Conservation (phyloP, 192 early-diverging fungal species). For the Anaeromyces robustus region DNA sequence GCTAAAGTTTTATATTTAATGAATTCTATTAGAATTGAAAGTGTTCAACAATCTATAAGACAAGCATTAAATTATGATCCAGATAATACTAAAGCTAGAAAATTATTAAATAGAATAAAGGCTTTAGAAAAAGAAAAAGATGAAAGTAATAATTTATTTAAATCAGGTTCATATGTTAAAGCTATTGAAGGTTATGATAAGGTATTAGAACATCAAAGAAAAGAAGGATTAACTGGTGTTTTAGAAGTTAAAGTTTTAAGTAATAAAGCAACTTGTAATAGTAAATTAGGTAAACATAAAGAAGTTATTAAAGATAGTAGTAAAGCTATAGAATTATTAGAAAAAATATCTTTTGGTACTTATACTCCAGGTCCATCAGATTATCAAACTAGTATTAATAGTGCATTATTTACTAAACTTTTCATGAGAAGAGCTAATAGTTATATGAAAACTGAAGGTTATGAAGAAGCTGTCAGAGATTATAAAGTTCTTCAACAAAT, state of each 20-base stretch:
- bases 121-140: constrained; percentile 46
- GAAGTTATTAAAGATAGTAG: constrained; percentile 45
- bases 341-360: constrained; percentile 16
- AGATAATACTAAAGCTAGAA: constrained; percentile 50
- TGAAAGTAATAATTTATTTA: constrained; percentile 62
- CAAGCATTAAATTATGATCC: constrained; percentile 63
- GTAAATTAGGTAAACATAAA: constrained; percentile 36
- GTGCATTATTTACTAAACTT: constrained; percentile 51
- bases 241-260: constrained; percentile 52
- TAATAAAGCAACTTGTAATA: constrained; percentile 56
- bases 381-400: constrained; percentile 13
- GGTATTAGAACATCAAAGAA: constrained; percentile 45
- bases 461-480: constrained; percentile 66
- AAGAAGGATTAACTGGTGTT: constrained; percentile 19
- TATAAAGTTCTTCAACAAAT: constrained; percentile 40
- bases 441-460: constrained; percentile 51
- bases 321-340: constrained; percentile 43
- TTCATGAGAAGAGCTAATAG: constrained; percentile 61
- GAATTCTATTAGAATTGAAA: constrained; percentile 21
- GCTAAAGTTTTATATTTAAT: constrained; percentile 54
- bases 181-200: constrained; percentile 55
- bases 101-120: constrained; percentile 45
- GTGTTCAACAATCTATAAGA: constrained; percentile 14
- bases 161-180: constrained; percentile 24
- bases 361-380: constrained; percentile 14